Conservation (phyloP, 768 basidiomycete genomes). For the Boletus bicolor region DNA sequence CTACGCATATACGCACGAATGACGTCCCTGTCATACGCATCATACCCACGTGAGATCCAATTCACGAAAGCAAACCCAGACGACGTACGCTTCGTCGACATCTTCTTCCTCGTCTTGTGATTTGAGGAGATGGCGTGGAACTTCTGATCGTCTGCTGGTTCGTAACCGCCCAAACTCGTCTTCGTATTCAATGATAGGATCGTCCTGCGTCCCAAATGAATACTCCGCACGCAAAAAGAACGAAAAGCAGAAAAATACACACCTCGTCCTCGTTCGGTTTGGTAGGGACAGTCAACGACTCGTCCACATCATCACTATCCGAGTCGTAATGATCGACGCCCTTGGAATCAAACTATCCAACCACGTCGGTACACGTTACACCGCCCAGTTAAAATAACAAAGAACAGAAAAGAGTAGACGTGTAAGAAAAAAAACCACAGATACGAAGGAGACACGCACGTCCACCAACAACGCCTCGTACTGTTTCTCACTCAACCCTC, state of each 20-base stretch:
- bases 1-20: constrained; percentile 42
- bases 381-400: background rate
- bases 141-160: constrained; percentile 66
- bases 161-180: constrained; percentile 84
- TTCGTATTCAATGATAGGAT: constrained; percentile 80
- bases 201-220: constrained; percentile 43
- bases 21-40: constrained; percentile 45
- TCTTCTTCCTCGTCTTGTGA: constrained; percentile 39
- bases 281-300: constrained; percentile 63
- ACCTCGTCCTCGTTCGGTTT: constrained; percentile 39
- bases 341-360: constrained; percentile 63
- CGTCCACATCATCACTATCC: constrained; percentile 76
- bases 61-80: background rate
- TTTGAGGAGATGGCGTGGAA: constrained; percentile 62
- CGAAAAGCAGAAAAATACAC: constrained; percentile 3
- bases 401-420: background rate
- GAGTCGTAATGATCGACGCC: constrained; percentile 51
- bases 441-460: constrained; percentile 42
- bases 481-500: constrained; percentile 72
- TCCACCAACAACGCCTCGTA: constrained; percentile 73
- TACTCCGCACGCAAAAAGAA: no score
- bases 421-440: background rate
- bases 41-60: background rate
- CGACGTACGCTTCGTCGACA: constrained; percentile 55
- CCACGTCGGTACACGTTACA: background rate